Evolutionary conservation across 306 rosid species (phyloP), one percentile per base, ranked within the genome.

Genomic region (Lotus japonicus): DNA sequence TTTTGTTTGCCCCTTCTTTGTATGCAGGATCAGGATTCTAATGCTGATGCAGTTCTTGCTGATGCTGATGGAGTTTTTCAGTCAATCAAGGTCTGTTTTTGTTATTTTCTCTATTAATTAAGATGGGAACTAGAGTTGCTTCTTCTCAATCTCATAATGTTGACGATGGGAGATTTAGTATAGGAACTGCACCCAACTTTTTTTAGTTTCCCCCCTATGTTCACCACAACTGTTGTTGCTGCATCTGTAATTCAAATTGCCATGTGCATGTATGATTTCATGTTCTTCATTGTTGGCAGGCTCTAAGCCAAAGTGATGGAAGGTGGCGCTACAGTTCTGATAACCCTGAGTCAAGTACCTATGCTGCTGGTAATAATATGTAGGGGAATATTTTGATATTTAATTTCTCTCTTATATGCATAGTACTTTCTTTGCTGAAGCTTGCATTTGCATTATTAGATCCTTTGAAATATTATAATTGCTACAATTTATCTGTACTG

Each of bases 261-360:
- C 23, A 45, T 50, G 11, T 60, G 72, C 51, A 72, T 28, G 28
- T 65, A 45, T 78, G 71, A 69, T 33, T 78, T 76, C 36, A 35
- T 43, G 46, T 70, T 50, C 50, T 62, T 60, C 57, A 35, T 68
- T 52, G 23, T 66, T 79, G 76, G 76, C 91, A 95, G 99, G 86
- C 99, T 80, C 62, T 91, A 82, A 88, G 99, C 88, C 99, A 95
- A 82, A 95, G 95, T 74, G 99, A 95, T 87, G 99, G 99, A 84
- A 91, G 92, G 66, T 95, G 99, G 99, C 96, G 95, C 68, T 89
- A 85, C 63, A 87, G 99, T 73, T 83, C 95, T 18, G 84, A 82
- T 70, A 95, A 91, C 33, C 95, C 97, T 0, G 97, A 91, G 67
- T 87, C 99, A 64, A 95, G 97, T 81, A 91, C 96, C 75, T 87